Base-by-base conservation (phyloP, 108 stramenopile genomes). In the Discostella stelligeroides region DNA sequence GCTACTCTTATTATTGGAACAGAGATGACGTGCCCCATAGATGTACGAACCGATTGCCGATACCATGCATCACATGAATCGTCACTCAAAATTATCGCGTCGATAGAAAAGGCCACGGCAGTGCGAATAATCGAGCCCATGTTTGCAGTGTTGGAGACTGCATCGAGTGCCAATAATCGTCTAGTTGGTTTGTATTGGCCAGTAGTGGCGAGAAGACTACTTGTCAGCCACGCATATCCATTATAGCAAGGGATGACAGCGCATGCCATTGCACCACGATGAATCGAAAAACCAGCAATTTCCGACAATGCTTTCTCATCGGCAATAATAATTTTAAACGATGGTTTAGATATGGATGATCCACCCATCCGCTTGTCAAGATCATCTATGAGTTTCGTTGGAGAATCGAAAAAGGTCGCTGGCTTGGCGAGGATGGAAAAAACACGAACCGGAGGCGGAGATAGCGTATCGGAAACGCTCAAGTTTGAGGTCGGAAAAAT, bases 51-150 rank as follows among this genome's bases (percentile, higher is more conserved):
- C 9, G 79, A 55, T 62, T 85, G 73, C 43, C 91, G 64, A 82
- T 92, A 90, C 86, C 86, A 92, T 25, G 82, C 74, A 68, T 92
- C 88, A 55, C 88, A 92, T 4, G 72, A 88, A 63, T 89, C 86
- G 20, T 86, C 74, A 47, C 88, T 89, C 37, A 89, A 59, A 41
- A 92, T 58, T 7, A 92, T 55, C n/a, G 80, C 89, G 67, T 85
- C 79, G 37, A 91, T 69, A 14, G 80, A 82, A 65, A 90, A 88
- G 7, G 89, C 92, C 11, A 88, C 87, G 18, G 86, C 81, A 23
- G 79, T 80, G 18, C 92, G 86, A 61, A 89, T 79, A 51, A 91
- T 85, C 49, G 89, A 85, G 10, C 89, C 89, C 70, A 94, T 64
- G 61, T 94, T 94, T 25, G 89, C 85, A 21, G 86, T 75, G 65